Percentiles rank a stretch among this genome's conserved stretches.
Conservation (phyloP, 139 green algal genomes). For the Monoraphidium neglectum region DNA sequence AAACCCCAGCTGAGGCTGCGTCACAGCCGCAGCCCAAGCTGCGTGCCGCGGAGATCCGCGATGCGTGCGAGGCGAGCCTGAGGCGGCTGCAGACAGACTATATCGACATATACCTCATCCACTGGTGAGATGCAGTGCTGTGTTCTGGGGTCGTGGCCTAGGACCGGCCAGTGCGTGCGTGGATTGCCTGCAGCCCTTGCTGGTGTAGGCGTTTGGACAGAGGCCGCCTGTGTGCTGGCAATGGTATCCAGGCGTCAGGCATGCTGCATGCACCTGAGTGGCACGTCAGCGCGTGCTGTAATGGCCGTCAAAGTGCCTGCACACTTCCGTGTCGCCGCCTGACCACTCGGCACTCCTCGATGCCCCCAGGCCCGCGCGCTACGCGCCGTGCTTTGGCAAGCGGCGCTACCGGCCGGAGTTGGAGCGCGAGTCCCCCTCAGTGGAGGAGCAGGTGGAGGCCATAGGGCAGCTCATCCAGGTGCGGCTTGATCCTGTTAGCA, state of each 20-base stretch:
- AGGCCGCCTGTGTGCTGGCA: no score
- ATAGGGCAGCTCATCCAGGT: constrained; percentile 65
- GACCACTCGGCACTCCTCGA: no score
- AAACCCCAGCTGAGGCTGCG: constrained; percentile 7
- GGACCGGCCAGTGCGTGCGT: no score
- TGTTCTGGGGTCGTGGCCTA: no score
- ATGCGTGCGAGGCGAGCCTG: constrained; percentile 54
- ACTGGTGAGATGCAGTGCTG: constrained; percentile 57
- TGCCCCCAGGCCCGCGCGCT: constrained; percentile 55
- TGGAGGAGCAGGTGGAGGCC: constrained; percentile 57
- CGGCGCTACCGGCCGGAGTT: constrained; percentile 55
- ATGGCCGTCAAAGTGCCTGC: no score
- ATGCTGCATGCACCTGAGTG: no score
- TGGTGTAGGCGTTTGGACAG: no score
- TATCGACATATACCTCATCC: constrained; percentile 77
- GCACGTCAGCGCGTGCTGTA: no score
- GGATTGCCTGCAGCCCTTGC: no score
- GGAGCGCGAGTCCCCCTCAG: constrained; percentile 20
- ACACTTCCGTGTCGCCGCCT: no score
- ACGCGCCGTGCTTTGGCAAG: constrained; percentile 59
- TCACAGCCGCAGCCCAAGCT: constrained; percentile 28
- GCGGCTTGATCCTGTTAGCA: no score
- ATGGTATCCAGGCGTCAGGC: no score
- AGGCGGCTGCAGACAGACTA: constrained; percentile 64
- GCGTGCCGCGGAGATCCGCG: constrained; percentile 45